Evolutionary conservation across 805 yeast genomes (phyloP).

Genomic region (Metschnikowia cerradonensis): DNA sequence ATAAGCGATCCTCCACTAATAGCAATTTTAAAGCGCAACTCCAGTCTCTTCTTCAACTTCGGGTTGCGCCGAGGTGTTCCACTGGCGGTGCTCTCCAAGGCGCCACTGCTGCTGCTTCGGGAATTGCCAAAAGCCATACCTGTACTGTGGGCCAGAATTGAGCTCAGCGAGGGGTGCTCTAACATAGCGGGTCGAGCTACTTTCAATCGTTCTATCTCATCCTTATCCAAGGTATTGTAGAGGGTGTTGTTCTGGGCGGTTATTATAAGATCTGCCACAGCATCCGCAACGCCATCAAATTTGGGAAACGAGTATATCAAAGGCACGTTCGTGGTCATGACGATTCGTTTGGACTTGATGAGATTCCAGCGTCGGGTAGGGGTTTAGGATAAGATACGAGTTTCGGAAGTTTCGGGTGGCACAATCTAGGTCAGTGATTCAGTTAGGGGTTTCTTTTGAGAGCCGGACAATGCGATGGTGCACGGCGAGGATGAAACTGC

Average conservation of each 20-base stretch:
- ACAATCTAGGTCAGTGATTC: neutral
- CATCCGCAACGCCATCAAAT: constrained; percentile 87
- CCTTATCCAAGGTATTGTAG: constrained; percentile 38
- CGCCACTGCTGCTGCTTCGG: constrained; percentile 15
- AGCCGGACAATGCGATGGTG: neutral
- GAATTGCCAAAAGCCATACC: constrained; percentile 8
- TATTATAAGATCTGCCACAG: constrained; percentile 92
- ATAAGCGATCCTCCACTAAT: constrained; percentile 91
- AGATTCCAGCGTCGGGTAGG: too few relatives aligned
- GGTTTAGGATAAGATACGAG: neutral
- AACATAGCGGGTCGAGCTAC: constrained; percentile 21
- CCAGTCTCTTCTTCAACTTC: constrained; percentile 51
- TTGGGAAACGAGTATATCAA: constrained; percentile 90
- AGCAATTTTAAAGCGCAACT: constrained; percentile 81
- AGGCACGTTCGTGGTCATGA: constrained; percentile 91
- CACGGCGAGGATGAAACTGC: neutral
- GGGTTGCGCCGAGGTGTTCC: constrained; percentile 13
- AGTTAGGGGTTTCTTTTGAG: neutral
- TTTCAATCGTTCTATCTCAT: constrained; percentile 30
- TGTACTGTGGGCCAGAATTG: constrained; percentile 6
- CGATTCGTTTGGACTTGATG: neutral
- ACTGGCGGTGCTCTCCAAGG: constrained; percentile 1
- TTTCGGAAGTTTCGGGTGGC: constrained; percentile 1
- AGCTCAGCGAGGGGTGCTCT: constrained; percentile 11
- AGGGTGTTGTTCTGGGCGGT: constrained; percentile 79